phyloP scores from a whole-genome alignment of 2,329 filamentous ascomycete genomes.

The Intubia oerlemansii region DNA sequence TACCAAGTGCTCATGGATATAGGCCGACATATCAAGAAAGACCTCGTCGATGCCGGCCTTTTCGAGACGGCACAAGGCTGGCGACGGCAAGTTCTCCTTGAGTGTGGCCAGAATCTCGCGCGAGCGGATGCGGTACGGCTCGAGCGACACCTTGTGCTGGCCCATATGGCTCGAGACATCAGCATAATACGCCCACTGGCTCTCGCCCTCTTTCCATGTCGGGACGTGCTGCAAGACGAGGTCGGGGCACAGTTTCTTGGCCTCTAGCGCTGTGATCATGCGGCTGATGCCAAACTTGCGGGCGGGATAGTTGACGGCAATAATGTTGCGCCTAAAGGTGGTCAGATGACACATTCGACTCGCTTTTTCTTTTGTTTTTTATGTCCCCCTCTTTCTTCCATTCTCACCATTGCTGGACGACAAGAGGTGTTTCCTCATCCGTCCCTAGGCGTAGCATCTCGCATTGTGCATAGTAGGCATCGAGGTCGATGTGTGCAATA shows the following conservation, averaged over 20 bases:
- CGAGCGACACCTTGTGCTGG: constrained; percentile 82
- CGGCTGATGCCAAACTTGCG: constrained; percentile 59
- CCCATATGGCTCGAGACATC: constrained; percentile 62
- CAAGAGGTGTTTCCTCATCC: constrained; percentile 57
- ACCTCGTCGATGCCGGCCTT: constrained; percentile 94
- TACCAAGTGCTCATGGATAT: constrained; percentile 63
- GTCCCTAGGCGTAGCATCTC: constrained; percentile 73
- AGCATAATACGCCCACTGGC: constrained; percentile 75
- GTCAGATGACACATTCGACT: background rate
- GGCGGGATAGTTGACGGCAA: constrained; percentile 90
- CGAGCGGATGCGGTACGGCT: constrained; percentile 75
- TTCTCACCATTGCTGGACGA: constrained; percentile 71
- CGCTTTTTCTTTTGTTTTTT: no score
- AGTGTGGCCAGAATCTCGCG: constrained; percentile 62
- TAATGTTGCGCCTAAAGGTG: constrained; percentile 53
- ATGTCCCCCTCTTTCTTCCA: background rate
- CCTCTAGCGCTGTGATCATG: constrained; percentile 61
- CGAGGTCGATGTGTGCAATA: constrained; percentile 80
- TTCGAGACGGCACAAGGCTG: constrained; percentile 44
- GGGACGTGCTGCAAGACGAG: constrained; percentile 82
- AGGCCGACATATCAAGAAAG: constrained; percentile 74
- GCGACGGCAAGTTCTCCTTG: constrained; percentile 45
- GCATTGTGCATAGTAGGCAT: constrained; percentile 95
- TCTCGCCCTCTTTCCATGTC: constrained; percentile 82
- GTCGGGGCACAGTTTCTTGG: constrained; percentile 66